These are phyloP conservation scores for Fusarium abutilonis DNA, from an alignment of 2,329 filamentous ascomycete genomes.

Conservation along the genomic window DNA sequence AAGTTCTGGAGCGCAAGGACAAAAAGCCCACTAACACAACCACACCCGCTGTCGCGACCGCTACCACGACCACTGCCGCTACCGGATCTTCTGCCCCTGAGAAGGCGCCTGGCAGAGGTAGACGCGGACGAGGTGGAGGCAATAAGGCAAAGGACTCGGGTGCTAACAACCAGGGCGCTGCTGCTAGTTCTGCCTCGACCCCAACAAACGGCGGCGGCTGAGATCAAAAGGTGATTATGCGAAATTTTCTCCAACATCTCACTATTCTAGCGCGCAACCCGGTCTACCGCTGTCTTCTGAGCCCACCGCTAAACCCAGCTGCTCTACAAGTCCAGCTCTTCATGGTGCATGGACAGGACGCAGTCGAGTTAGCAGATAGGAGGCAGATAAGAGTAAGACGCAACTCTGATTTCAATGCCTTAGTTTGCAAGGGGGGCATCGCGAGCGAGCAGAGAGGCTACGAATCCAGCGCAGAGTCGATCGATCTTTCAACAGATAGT, in stretches of 20 bases:
- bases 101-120: slow-evolving; percentile 47
- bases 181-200: background rate
- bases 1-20: slow-evolving; percentile 85
- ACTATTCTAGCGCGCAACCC: slow-evolving; percentile 20
- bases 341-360: slow-evolving; percentile 20
- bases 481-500: slow-evolving; percentile 10
- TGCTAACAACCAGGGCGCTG: slow-evolving; percentile 20
- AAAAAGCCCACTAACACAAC: slow-evolving; percentile 52
- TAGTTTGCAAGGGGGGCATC: background rate
- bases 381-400: slow-evolving; percentile 14
- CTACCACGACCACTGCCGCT: slow-evolving; percentile 21
- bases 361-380: slow-evolving; percentile 2
- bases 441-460: slow-evolving; percentile 10
- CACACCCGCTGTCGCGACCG: slow-evolving; percentile 26
- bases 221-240: slow-evolving; percentile 1
- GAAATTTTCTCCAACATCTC: slow-evolving; percentile 30
- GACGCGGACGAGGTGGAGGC: slow-evolving; percentile 49
- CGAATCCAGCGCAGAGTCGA: slow-evolving; percentile 17
- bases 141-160: slow-evolving; percentile 43
- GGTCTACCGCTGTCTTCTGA: slow-evolving; percentile 10
- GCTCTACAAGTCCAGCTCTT: slow-evolving; percentile 18
- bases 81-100: slow-evolving; percentile 39
- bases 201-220: slow-evolving; percentile 37
- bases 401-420: slow-evolving; percentile 3
- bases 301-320: slow-evolving; percentile 3